Base-by-base conservation (phyloP, 2,329 filamentous ascomycete genomes). In the Pezicula carpinea region DNA sequence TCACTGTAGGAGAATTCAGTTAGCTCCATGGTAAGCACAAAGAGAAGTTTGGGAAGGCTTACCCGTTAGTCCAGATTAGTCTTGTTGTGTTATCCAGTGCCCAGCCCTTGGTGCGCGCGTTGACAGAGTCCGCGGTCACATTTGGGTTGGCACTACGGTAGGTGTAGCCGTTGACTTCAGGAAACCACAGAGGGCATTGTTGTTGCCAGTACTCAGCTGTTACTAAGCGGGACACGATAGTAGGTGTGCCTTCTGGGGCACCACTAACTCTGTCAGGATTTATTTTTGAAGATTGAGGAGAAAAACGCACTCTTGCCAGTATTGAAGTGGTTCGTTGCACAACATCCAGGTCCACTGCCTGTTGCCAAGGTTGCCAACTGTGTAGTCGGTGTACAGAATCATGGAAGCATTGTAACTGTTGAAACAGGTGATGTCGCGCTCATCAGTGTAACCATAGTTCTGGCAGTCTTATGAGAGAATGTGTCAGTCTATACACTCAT, bases 261-360 rank as follows among this genome's bases (percentile, higher is more conserved):
- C 73, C 74, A 50, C 53, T 59, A 40, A 31, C 23, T 5, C 15
- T 18, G 14, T 31, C 33, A 53, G 45, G 52, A 47, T 22, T 14
- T 23, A 31, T 26, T 15, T 11, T 23, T 29, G 14, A 23, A 19
- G 2, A 39, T 19, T 17, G 13, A 23, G 15, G 8, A 22, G 18
- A 4, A 18, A 21, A 38, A 59, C 70, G 56, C 60, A 73, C 66
- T 72, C 71, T 59, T 80, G 75, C 71, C 73, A 82, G 61, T 72
- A 79, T 46, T 66, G 74, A 48, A 79, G 74, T n/a, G 80, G 79
- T 59, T 83, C 77, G 58, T 83, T 83, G 68, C 81, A 83, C 2
- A 73, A 68, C 63, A 82, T 71, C 79, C 80, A 84, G 6, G 68
- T 60, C 79, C 78, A 84, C 51, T 80, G 76, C 0, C 77, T 64